These are phyloP conservation scores for Ilyonectria destructans DNA, from an alignment of 2,329 filamentous ascomycete species.

Conservation along the genomic window DNA sequence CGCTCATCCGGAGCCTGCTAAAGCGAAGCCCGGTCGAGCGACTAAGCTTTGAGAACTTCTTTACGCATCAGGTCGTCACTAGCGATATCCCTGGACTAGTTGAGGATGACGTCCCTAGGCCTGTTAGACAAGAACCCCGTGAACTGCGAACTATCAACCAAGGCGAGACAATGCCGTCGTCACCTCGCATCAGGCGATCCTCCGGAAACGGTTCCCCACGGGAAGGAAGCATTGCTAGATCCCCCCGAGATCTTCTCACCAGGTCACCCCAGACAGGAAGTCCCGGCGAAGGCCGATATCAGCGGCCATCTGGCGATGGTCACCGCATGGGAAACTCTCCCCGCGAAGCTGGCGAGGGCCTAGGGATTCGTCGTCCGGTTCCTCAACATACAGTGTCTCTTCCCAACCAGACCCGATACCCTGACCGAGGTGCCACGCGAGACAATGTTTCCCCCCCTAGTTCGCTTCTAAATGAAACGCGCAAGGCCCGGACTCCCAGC, in stretches of 20 bases:
- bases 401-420: constrained; percentile 59
- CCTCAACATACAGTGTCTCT: constrained; percentile 66
- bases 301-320: constrained; percentile 47
- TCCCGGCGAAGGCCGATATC: constrained; percentile 58
- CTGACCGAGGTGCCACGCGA: constrained; percentile 43
- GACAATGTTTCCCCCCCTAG: constrained; percentile 47
- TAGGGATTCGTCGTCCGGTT: constrained; percentile 67
- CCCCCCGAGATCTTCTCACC: constrained; percentile 61
- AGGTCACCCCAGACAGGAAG: constrained; percentile 63
- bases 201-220: constrained; percentile 56
- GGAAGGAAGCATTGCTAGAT: constrained; percentile 54
- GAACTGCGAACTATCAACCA: constrained; percentile 57
- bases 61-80: constrained; percentile 81
- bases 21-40: constrained; percentile 90
- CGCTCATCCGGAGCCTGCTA: constrained; percentile 83
- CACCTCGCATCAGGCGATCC: constrained; percentile 55
- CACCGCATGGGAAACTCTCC: constrained; percentile 61
- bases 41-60: constrained; percentile 89
- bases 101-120: constrained; percentile 78
- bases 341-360: constrained; percentile 64
- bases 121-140: constrained; percentile 55
- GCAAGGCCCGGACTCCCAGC: constrained; percentile 49
- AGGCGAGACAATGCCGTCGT: constrained; percentile 48
- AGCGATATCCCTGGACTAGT: constrained; percentile 85
- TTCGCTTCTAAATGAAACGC: constrained; percentile 54